These are phyloP conservation scores for Rhodotorula sp. DNA, from an alignment of 1,284 basidiomycete species.

Conservation along the genomic window DNA sequence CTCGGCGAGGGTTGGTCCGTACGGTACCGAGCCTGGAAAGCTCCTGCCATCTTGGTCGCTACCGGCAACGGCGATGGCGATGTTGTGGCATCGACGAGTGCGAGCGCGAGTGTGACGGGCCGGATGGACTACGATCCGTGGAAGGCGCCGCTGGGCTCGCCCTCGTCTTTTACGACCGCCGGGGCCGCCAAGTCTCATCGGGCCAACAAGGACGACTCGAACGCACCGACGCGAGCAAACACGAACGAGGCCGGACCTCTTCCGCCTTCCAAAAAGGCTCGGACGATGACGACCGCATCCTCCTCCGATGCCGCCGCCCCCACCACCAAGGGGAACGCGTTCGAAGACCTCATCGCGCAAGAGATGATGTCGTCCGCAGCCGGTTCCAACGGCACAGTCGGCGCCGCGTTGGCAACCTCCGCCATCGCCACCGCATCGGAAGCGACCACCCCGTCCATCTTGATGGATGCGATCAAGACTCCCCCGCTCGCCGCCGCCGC, in stretches of 20 bases:
- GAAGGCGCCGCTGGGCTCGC: constrained; percentile 5
- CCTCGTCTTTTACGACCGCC: neutral
- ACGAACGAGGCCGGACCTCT: neutral
- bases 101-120: neutral
- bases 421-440: too few relatives aligned
- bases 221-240: neutral
- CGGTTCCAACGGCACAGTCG: too few relatives aligned
- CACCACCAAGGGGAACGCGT: neutral
- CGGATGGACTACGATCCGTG: constrained; percentile 9
- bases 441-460: neutral
- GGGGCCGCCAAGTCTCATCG: neutral
- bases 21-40: constrained; percentile 33
- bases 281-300: neutral
- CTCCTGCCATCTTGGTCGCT: constrained; percentile 15
- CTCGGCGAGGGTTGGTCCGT: constrained; percentile 33
- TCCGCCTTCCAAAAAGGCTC: constrained; percentile 12
- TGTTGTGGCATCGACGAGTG: neutral
- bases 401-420: too few relatives aligned
- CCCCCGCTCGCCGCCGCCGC: neutral
- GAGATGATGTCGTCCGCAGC: constrained; percentile 8
- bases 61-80: neutral
- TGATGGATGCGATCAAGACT: neutral
- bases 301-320: too few relatives aligned
- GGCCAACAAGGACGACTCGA: neutral
- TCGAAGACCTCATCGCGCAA: constrained; percentile 27